Conservation (phyloP, 768 basidiomycete species). For the Lenzites betulinus region DNA sequence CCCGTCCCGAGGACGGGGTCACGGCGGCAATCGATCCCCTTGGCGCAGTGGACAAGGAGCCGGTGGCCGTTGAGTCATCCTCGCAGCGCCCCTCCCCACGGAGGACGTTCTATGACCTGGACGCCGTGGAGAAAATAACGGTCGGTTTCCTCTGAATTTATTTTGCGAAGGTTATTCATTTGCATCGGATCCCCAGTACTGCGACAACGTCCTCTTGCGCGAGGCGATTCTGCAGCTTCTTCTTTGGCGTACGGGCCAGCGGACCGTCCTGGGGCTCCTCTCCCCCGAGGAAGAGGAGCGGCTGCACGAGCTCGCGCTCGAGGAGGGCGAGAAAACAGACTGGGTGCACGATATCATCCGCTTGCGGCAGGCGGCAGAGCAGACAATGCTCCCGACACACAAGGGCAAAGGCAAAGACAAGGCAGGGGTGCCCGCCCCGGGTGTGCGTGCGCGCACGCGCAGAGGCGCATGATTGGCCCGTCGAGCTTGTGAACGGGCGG, state of each 20-base stretch:
- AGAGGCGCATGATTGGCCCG: conserved; percentile 4
- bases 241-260: conserved; percentile 68
- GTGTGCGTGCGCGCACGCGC: conserved; percentile 9
- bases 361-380: conserved; percentile 35
- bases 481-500: neutral
- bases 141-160: conserved; percentile 9
- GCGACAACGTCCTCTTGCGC: conserved; percentile 67
- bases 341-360: conserved; percentile 68
- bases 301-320: conserved; percentile 51
- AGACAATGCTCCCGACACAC: conserved; percentile 19
- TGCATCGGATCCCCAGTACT: conserved; percentile 72
- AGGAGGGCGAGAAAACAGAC: conserved; percentile 54
- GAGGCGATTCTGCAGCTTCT: conserved; percentile 73
- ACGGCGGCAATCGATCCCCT: neutral
- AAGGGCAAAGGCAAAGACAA: conserved; percentile 9
- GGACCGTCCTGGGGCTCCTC: conserved; percentile 51
- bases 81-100: conserved; percentile 5
- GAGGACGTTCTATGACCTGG: conserved; percentile 18
- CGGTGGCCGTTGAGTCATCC: neutral
- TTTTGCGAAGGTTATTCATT: no score
- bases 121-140: conserved; percentile 23
- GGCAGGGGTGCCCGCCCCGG: conserved; percentile 3
- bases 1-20: neutral
- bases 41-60: neutral
- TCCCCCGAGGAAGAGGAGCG: conserved; percentile 54